These are phyloP conservation scores for Blastobotrys aristatus DNA, from an alignment of 1,139 yeast genomes.

Conservation along the genomic window DNA sequence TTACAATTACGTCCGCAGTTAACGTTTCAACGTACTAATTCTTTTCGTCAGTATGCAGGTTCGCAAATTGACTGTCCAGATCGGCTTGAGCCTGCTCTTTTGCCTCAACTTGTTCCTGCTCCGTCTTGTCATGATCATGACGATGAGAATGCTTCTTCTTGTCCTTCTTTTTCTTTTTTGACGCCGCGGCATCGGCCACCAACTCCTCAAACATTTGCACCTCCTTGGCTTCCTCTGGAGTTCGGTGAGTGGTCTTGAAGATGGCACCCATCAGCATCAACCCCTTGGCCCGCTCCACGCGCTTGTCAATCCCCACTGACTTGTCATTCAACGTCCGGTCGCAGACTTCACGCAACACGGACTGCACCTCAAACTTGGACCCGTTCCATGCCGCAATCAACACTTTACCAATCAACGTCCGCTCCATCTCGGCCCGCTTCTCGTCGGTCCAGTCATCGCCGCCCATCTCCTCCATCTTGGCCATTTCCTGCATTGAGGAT, in stretches of 20 bases:
- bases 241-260: conserved; percentile 60
- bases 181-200: conserved; percentile 86
- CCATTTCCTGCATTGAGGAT: conserved; percentile 70
- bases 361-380: conserved; percentile 80
- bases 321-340: conserved; percentile 68
- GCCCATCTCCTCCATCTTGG: conserved; percentile 43
- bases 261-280: conserved; percentile 68
- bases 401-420: conserved; percentile 81
- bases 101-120: background rate
- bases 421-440: conserved; percentile 80
- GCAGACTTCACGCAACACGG: conserved; percentile 85
- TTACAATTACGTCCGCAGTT: too few relatives aligned
- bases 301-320: conserved; percentile 48
- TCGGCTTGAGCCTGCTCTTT: background rate
- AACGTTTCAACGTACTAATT: too few relatives aligned
- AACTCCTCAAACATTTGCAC: conserved; percentile 86
- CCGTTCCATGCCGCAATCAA: conserved; percentile 97
- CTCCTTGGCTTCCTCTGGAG: conserved; percentile 85
- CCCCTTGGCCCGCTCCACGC: conserved; percentile 76
- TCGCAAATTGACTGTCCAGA: background rate
- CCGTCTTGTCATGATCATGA: background rate
- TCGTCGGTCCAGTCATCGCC: conserved; percentile 67
- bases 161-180: conserved; percentile 43
- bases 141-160: background rate
- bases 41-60: background rate